These are phyloP conservation scores for Pseudodiploospora longispora DNA, from an alignment of 2,329 filamentous ascomycete species.

Conservation along the genomic window DNA sequence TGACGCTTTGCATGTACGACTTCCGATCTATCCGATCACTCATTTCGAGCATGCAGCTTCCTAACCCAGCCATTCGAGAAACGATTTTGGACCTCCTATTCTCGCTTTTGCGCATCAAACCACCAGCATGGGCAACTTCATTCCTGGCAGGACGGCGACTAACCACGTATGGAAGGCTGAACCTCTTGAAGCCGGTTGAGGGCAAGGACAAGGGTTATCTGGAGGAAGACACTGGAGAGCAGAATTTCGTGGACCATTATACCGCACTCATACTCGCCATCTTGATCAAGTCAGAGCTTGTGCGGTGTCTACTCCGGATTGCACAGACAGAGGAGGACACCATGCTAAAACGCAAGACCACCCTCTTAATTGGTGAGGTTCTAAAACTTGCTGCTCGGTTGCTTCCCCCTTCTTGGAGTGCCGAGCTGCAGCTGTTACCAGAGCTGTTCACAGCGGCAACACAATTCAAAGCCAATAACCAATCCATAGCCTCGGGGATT, in stretches of 20 bases:
- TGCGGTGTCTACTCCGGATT: constrained; percentile 53
- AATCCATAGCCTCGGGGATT: constrained; percentile 77
- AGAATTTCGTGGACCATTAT: constrained; percentile 90
- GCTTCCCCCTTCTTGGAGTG: constrained; percentile 73
- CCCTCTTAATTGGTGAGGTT: constrained; percentile 82
- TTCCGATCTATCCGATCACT: constrained; percentile 79
- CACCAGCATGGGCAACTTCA: constrained; percentile 83
- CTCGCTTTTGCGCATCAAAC: constrained; percentile 75
- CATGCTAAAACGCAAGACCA: constrained; percentile 77
- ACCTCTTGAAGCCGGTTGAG: constrained; percentile 63
- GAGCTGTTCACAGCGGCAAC: constrained; percentile 73
- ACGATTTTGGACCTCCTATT: constrained; percentile 85
- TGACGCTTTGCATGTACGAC: constrained; percentile 81
- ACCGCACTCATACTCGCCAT: constrained; percentile 81
- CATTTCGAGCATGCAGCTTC: constrained; percentile 52
- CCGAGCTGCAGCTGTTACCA: constrained; percentile 78
- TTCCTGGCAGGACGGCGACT: constrained; percentile 87
- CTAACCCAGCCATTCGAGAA: constrained; percentile 52
- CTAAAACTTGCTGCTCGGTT: constrained; percentile 82
- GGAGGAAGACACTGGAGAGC: constrained; percentile 61
- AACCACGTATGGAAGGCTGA: constrained; percentile 93
- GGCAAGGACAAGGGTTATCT: constrained; percentile 43
- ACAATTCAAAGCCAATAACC: constrained; percentile 60
- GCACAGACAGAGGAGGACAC: constrained; percentile 61
- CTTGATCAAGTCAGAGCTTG: constrained; percentile 72